Evolutionary conservation across 2,329 filamentous ascomycete genomes (phyloP), one percentile per base, ranked within the genome.

Genomic region (Lasiodiplodia sp.): DNA sequence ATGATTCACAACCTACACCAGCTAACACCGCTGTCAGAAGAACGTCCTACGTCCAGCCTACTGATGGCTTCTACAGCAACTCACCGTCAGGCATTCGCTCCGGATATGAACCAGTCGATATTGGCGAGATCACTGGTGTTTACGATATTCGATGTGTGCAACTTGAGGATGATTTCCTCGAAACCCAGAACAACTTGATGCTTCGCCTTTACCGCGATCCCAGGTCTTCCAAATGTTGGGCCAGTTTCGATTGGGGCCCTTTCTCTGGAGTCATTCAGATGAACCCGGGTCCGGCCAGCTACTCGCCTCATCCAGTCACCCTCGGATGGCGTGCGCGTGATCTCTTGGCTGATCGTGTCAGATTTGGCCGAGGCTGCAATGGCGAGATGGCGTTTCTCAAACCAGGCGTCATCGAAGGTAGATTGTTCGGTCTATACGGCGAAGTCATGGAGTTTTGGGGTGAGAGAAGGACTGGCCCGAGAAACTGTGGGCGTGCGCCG

Each of bases 221-320:
- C 11, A 37, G 53, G 18, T 34, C 65, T 18, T 79, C 80, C 14
- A 74, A 73, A 5, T 78, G 86, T 8, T 87, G 85, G 84, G 84
- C 81, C 0, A 73, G 71, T 0, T 86, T 86, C 70, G 76, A 82
- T 53, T 76, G 85, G 4, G 82, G 81, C 0, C 67, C 80, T 8
- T 76, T 83, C 47, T 69, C 76, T 49, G 83, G 84, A 1, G 73
- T 86, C 3, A 73, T 86, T n/a, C 76, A 77, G 40, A 76, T 86
- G 67, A 69, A 72, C 34, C 72, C 70, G 14, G 71, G 66, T 6
- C 73, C 71, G 28, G 69, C 58, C 0, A 23, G 31, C 23, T 68
- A 60, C 25, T 68, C 56, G 8, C 23, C 12, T 3, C 2, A 14
- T 1, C 14, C 47, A 18, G 34, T 68, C 2, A 53, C 47, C 16